Evolutionary conservation across 139 green algal genomes (phyloP), one percentile per base, ranked within the genome.

Genomic region (Micractinium conductrix): DNA sequence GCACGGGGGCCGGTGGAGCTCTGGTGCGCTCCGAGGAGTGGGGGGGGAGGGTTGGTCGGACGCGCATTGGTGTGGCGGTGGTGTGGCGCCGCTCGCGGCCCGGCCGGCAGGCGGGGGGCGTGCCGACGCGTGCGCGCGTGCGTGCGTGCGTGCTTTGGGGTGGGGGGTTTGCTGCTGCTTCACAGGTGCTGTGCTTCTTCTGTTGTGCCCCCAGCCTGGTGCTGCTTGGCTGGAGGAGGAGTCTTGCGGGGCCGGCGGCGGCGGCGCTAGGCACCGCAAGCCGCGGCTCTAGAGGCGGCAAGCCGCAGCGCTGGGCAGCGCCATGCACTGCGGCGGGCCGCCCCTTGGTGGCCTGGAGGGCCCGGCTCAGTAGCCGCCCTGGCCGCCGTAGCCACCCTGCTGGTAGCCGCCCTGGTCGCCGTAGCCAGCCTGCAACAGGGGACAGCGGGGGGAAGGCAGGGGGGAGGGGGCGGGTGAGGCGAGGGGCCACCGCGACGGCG

Each of bases 121-220:
- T 28, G 4, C 16, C 1, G 58, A 2, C 6, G 58, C 26, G 58
- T 5, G 1, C 4, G 26, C 6, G 2, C 26, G 10, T 8, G 58
- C 58, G 26, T 37, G 24, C 58, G 1, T n/a, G 4, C 58, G 58
- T 28, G 26, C 58, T 26, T 28, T 72, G 65, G 65, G 65, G 71
- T 28, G n/a, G n/a, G n/a, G n/a, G n/a, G n/a, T n/a, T n/a, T 43
- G 70, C 19, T 68, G 74, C 50, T 70, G 50, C 75, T 81, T 81
- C 74, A 80, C 74, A 80, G 74, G 67, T 65, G 74, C 74, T 81
- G 53, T 65, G 74, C 74, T 81, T 37, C 75, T 81, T 67, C 74
- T 80, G 74, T 24, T 81, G 75, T 55, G 75, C 53, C 38, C 35
- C 75, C 75, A 81, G 75, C 75, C 75, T 53, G 71, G 55, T 58